Conservation (phyloP, 164 flowering plant species). For the Saururus chinensis region DNA sequence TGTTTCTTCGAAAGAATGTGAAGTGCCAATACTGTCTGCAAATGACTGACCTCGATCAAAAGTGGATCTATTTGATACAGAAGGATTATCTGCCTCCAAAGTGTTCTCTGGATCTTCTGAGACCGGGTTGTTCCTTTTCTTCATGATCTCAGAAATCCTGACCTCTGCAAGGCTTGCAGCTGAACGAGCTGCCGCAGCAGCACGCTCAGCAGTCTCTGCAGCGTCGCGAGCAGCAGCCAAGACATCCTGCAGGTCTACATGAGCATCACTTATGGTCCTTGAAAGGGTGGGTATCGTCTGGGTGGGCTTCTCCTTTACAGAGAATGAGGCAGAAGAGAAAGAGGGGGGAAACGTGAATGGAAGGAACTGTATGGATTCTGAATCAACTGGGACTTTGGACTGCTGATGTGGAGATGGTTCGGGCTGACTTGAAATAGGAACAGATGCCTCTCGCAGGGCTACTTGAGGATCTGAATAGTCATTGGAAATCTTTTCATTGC, state of each 20-base stretch:
- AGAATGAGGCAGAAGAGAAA: slow-evolving; percentile 25
- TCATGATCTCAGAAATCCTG: slow-evolving; percentile 57
- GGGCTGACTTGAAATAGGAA: background rate
- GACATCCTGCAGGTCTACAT: slow-evolving; percentile 75
- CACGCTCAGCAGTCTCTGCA: slow-evolving; percentile 85
- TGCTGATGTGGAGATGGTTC: slow-evolving; percentile 7
- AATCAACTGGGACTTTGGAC: slow-evolving; percentile 7
- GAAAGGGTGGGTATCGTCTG: slow-evolving; percentile 1
- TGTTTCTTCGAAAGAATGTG: slow-evolving; percentile 12
- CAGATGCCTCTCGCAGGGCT: slow-evolving; percentile 15
- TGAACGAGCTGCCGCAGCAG: slow-evolving; percentile 89
- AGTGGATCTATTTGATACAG: slow-evolving; percentile 10
- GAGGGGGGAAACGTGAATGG: slow-evolving; percentile 61
- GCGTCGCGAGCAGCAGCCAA: slow-evolving; percentile 88
- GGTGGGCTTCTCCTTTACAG: slow-evolving; percentile 5
- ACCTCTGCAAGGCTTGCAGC: slow-evolving; percentile 85
- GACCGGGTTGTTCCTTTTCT: slow-evolving; percentile 20
- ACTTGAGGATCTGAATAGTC: slow-evolving; percentile 18
- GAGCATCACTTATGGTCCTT: slow-evolving; percentile 23
- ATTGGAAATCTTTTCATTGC: slow-evolving; percentile 7
- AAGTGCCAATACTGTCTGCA: slow-evolving; percentile 7
- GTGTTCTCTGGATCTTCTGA: slow-evolving; percentile 22
- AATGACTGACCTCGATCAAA: slow-evolving; percentile 24
- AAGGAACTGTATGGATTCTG: slow-evolving; percentile 41
- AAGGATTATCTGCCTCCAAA: slow-evolving; percentile 14